A percentile compares a stretch with the other conserved stretches of the same genome.
Evolutionary conservation across 495 filamentous ascomycete genomes (phyloP).

Genomic region (Penicillium longicatenatum): DNA sequence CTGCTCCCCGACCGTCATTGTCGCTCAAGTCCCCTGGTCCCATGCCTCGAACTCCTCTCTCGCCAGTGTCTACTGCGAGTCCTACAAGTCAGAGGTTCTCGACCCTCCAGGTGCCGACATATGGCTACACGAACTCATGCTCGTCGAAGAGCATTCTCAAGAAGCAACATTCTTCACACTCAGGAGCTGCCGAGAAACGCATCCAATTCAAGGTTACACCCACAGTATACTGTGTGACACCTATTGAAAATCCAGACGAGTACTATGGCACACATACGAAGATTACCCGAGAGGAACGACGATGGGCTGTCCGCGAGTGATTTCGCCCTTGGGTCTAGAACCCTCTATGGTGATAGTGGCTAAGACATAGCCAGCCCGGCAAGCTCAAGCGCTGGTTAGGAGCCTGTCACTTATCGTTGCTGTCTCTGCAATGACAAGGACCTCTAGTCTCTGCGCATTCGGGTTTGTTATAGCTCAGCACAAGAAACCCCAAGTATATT

Average conservation of each 20-base stretch:
- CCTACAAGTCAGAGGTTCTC: constrained; percentile 47
- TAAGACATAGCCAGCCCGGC: background rate
- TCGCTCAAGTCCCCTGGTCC: constrained; percentile 48
- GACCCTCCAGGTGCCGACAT: constrained; percentile 42
- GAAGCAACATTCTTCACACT: constrained; percentile 33
- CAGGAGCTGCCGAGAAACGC: constrained; percentile 35
- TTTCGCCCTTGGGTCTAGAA: background rate
- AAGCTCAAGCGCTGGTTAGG: background rate
- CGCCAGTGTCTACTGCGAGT: constrained; percentile 41
- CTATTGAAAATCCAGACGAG: constrained; percentile 54
- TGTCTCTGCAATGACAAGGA: background rate
- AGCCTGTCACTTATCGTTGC: background rate
- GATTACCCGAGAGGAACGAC: constrained; percentile 51
- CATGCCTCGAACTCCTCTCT: constrained; percentile 48
- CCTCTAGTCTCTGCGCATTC: background rate
- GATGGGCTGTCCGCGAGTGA: constrained; percentile 48
- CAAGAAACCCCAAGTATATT: no score
- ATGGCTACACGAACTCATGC: constrained; percentile 50
- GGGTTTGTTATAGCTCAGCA: background rate
- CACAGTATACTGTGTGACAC: constrained; percentile 53
- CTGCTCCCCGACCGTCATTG: constrained; percentile 35
- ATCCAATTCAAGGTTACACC: constrained; percentile 51
- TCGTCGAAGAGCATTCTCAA: constrained; percentile 56
- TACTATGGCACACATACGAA: constrained; percentile 56
- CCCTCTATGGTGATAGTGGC: constrained; percentile 1